Percentiles rank a stretch among this genome's conserved stretches.
phyloP scores from a whole-genome alignment of 2,329 filamentous ascomycete species.

The Monosporascus sp. region DNA sequence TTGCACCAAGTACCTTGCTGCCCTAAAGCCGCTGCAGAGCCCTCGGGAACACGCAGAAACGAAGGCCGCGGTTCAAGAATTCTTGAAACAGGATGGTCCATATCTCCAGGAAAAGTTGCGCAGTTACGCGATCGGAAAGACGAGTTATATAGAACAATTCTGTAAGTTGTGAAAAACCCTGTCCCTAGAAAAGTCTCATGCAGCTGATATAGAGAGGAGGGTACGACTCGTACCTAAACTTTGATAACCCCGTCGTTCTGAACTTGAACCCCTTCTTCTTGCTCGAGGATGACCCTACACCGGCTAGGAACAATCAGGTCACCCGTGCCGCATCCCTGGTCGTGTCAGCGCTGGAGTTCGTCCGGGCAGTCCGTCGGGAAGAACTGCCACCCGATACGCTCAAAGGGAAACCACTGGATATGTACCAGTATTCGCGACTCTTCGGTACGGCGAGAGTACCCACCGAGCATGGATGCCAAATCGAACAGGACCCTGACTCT shows the following conservation, averaged over 20 bases:
- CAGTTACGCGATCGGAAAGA: constrained; percentile 82
- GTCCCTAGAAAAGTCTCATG: neutral
- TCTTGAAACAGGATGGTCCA: constrained; percentile 74
- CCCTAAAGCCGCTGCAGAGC: constrained; percentile 75
- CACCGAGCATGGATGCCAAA: constrained; percentile 90
- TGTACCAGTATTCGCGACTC: constrained; percentile 95
- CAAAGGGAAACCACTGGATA: constrained; percentile 80
- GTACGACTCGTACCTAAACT: constrained; percentile 99
- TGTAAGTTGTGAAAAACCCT: constrained; percentile 54
- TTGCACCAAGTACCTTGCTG: constrained; percentile 71
- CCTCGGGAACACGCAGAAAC: constrained; percentile 79
- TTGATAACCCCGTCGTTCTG: constrained; percentile 92
- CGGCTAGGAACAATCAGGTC: constrained; percentile 92
- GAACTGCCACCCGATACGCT: constrained; percentile 86
- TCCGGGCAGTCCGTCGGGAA: constrained; percentile 85
- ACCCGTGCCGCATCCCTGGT: constrained; percentile 89
- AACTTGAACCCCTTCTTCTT: constrained; percentile 98
- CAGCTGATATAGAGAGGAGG: constrained; percentile 43
- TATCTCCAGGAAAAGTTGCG: constrained; percentile 84
- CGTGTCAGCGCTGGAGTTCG: constrained; percentile 84
- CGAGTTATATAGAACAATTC: constrained; percentile 98
- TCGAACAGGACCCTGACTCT: constrained; percentile 87
- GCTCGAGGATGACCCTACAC: constrained; percentile 93
- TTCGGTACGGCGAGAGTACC: constrained; percentile 94
- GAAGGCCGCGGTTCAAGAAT: constrained; percentile 72